A percentile compares a stretch with the other conserved stretches of the same genome.
Evolutionary conservation across 495 filamentous ascomycete species (phyloP).

Genomic region (Parathielavia hyrcaniae): DNA sequence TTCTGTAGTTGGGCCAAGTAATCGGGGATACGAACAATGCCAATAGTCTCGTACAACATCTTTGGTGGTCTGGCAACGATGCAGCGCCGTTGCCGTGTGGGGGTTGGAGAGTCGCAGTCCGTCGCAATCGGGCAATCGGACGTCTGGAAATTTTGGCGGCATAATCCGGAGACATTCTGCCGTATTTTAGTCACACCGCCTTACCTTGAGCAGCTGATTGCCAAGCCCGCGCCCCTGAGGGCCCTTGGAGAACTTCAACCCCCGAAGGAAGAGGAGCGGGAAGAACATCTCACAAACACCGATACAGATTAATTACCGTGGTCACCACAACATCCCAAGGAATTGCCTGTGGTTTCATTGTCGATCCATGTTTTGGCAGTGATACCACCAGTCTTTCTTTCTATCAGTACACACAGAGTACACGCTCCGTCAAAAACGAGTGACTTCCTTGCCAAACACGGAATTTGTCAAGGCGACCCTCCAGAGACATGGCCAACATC

Average conservation of each 20-base stretch:
- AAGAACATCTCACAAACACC: too few species aligned
- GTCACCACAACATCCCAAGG: too few species aligned
- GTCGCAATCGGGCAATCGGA: not conserved
- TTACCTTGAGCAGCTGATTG: not conserved
- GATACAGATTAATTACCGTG: too few species aligned
- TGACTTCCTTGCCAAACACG: too few species aligned
- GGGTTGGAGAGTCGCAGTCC: not conserved
- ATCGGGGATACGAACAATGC: conserved; percentile 58
- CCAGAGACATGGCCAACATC: too few species aligned
- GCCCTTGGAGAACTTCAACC: not conserved
- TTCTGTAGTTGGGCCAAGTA: not conserved
- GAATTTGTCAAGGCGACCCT: too few species aligned
- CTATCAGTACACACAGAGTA: too few species aligned
- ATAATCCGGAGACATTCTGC: conserved; percentile 12
- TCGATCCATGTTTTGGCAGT: too few species aligned
- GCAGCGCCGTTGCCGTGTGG: conserved; percentile 3
- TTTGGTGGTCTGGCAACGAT: conserved; percentile 21
- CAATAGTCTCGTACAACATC: conserved; percentile 98
- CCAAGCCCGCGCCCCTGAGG: not conserved
- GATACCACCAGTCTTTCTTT: too few species aligned
- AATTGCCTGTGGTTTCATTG: too few species aligned
- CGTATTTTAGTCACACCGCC: conserved; percentile 1
- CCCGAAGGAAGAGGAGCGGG: too few species aligned
- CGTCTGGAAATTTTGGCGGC: conserved; percentile 14
- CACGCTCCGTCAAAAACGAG: too few species aligned